Base-by-base conservation (phyloP, 805 yeast species). In the Starmerella bacillaris region DNA sequence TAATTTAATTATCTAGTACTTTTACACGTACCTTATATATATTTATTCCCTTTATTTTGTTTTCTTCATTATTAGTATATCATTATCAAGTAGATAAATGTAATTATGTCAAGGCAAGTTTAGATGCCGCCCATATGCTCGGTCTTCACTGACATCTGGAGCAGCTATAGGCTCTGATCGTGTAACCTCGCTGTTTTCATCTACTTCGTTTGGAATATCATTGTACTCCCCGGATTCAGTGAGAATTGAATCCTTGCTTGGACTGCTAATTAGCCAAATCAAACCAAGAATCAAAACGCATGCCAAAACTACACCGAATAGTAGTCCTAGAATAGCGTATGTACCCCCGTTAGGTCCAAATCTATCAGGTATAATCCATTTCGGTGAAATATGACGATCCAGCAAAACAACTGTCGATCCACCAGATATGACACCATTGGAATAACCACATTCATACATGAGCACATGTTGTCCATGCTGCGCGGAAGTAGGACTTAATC, bases 321-420 rank as follows among this genome's bases (percentile, higher is more conserved):
- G 37, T 37, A 37, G 33, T 1, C 58, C 57, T 3, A 46, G 31
- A 4, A 51, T 48, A 14, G 45, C 36, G 27, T 42, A 42, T 7
- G 49, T 50, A 6, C 58, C 58, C 11, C 47, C 30, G 4, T 49
- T 44, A 18, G 55, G 44, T 3, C 55, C 55, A 14, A 53, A 49
- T 26, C 45, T 52, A 11, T 56, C 47, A 18, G 47, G 46, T n/a
- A 53, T 22, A 12, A 56, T 38, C 60, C 60, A 56, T 12, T 43
- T 33, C 3, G 60, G 60, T 7, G 51, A 42, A 9, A 56, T 46
- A 21, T 44, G 49, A n/a, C 49, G 33, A 33, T 56, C 59, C 1
- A 53, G 37, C 35, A 48, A 50, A n/a, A 56, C 33, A 12, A 56
- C 53, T 0, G 57, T 50, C 9, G 51, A 39, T 3, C 47, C 47